These are phyloP conservation scores for Talaromyces sp. DNA, from an alignment of 2,329 filamentous ascomycete genomes.

Conservation along the genomic window DNA sequence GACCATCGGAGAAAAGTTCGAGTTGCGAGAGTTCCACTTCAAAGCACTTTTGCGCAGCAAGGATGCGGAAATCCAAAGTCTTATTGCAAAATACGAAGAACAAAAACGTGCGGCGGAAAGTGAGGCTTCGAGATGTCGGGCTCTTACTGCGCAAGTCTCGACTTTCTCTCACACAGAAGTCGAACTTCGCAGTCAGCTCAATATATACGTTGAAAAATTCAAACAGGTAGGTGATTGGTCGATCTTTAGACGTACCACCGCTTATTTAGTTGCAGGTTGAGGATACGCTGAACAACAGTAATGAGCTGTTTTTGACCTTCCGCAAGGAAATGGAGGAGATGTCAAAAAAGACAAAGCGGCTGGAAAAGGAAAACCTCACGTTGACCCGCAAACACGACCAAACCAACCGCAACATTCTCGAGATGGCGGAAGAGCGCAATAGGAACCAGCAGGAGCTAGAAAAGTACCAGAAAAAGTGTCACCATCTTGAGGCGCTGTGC, in stretches of 20 bases:
- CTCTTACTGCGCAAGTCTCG: constrained; percentile 85
- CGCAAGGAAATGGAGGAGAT: constrained; percentile 99
- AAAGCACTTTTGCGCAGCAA: constrained; percentile 88
- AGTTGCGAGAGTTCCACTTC: constrained; percentile 91
- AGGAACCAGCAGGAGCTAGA: constrained; percentile 73
- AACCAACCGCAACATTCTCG: constrained; percentile 89
- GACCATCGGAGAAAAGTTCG: constrained; percentile 93
- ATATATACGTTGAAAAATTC: constrained; percentile 98
- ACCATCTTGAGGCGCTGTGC: constrained; percentile 90
- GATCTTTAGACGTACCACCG: not conserved
- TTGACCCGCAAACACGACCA: constrained; percentile 90
- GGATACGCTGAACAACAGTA: constrained; percentile 97
- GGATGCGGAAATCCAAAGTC: constrained; percentile 90
- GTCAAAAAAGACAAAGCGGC: constrained; percentile 95
- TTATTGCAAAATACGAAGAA: constrained; percentile 82
- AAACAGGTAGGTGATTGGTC: constrained; percentile 74
- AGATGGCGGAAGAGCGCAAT: constrained; percentile 92
- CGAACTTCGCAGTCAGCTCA: constrained; percentile 88
- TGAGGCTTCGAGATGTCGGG: constrained; percentile 74
- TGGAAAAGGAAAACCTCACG: constrained; percentile 93
- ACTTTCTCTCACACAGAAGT: constrained; percentile 95
- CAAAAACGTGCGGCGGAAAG: constrained; percentile 84
- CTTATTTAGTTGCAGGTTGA: constrained; percentile 66
- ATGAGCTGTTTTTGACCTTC: constrained; percentile 94
- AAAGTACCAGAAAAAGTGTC: constrained; percentile 76